These are phyloP conservation scores for Boletus smithii DNA, from an alignment of 1,284 basidiomycete species.

Conservation along the genomic window DNA sequence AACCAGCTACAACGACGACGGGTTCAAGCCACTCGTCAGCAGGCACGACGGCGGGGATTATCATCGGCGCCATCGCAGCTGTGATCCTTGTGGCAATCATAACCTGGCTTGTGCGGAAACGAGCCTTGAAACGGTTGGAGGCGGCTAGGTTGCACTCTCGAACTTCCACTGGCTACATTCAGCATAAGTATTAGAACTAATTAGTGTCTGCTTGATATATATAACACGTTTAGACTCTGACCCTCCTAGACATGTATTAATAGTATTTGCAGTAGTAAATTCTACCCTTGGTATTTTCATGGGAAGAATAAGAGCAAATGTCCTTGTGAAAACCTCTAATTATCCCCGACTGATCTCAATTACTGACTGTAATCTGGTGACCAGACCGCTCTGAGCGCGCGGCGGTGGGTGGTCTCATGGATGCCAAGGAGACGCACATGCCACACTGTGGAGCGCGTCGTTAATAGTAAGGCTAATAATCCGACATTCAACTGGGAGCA, in stretches of 20 bases:
- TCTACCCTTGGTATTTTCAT: too few species aligned
- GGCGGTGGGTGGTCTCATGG: too few species aligned
- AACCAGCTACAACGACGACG: slow-evolving; percentile 17
- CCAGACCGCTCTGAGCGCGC: too few species aligned
- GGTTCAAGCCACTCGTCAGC: slow-evolving; percentile 28
- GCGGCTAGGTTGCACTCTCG: not conserved
- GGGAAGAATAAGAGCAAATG: too few species aligned
- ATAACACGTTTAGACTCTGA: not conserved
- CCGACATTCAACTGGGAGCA: too few species aligned
- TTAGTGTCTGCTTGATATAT: not conserved
- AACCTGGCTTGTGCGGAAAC: slow-evolving; percentile 50
- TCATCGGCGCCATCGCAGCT: slow-evolving; percentile 51
- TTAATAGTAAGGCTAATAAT: too few species aligned
- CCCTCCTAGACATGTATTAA: not conserved
- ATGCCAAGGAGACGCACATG: too few species aligned
- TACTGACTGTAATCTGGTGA: too few species aligned
- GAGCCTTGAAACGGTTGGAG: slow-evolving; percentile 36
- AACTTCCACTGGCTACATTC: slow-evolving; percentile 7
- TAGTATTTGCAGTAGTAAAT: not conserved
- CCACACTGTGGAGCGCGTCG: too few species aligned
- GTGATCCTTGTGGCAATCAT: slow-evolving; percentile 40
- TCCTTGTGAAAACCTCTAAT: too few species aligned
- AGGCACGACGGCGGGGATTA: slow-evolving; percentile 48
- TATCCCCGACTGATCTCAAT: too few species aligned
- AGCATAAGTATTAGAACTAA: slow-evolving; percentile 1